Percentiles rank a stretch among this genome's conserved stretches.
phyloP scores from a whole-genome alignment of 2,329 filamentous ascomycete species.

The Cladosporium sp. region DNA sequence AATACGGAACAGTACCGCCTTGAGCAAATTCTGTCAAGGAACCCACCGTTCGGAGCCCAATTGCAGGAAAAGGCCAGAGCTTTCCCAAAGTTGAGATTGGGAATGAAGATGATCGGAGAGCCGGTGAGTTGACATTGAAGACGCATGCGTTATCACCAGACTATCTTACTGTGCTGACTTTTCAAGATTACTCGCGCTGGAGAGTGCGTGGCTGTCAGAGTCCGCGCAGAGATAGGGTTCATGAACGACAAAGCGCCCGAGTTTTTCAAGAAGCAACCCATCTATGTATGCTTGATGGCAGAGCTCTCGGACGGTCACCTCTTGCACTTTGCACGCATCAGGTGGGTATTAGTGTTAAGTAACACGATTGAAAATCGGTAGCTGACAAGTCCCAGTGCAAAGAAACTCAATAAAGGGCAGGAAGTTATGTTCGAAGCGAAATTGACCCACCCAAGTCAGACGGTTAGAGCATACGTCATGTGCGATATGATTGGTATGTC shows the following conservation, averaged over 20 bases:
- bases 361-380: constrained; percentile 24
- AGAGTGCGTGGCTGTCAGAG: constrained; percentile 52
- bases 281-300: constrained; percentile 70
- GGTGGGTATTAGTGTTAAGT: constrained; percentile 35
- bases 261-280: constrained; percentile 59
- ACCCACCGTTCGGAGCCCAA: constrained; percentile 76
- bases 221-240: constrained; percentile 67
- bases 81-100: constrained; percentile 66
- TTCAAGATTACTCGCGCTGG: constrained; percentile 32
- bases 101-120: constrained; percentile 48
- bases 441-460: constrained; percentile 51
- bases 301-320: constrained; percentile 66
- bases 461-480: constrained; percentile 65
- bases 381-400: constrained; percentile 48
- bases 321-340: constrained; percentile 62
- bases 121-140: constrained; percentile 34
- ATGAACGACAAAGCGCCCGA: constrained; percentile 60
- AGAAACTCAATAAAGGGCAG: constrained; percentile 59
- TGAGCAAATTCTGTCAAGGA: constrained; percentile 70
- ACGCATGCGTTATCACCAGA: too few species aligned
- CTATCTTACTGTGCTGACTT: constrained; percentile 1
- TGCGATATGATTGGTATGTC: constrained; percentile 74
- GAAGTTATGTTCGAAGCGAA: constrained; percentile 58
- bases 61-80: constrained; percentile 59
- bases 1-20: constrained; percentile 65